Base-by-base conservation (phyloP, 441 rosid species). In the Omphalea diandra region DNA sequence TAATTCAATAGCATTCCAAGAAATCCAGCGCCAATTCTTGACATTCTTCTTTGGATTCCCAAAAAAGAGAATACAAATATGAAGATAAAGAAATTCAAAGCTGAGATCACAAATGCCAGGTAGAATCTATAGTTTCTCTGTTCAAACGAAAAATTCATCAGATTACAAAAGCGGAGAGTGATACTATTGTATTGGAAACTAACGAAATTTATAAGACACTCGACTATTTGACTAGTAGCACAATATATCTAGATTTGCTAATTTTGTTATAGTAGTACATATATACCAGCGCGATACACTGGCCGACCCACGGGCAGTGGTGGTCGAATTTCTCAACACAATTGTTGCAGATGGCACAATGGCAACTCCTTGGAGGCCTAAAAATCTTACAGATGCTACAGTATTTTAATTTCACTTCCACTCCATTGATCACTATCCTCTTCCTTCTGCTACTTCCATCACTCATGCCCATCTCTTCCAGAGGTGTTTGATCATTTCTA, bases 261-360 rank as follows among this genome's bases (percentile, higher is more conserved):
- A n/a, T n/a, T n/a, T n/a, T n/a, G n/a, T n/a, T n/a, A n/a, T n/a
- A n/a, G n/a, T n/a, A n/a, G n/a, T n/a, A n/a, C 47, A 43, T 14
- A 24, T 31, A 15, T 83, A 86, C 88, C 81, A 76, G 71, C 35
- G 83, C 88, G 67, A 86, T 70, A 72, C 88, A 84, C 63, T 84
- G 87, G n/a, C 87, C 88, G 4, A 83, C 69, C 90, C 88, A 86
- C 3, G 87, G 87, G 79, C 87, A 81, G 44, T 84, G 87, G 70
- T 86, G 90, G 68, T 86, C 90, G 29, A 80, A 84, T 62, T 78
- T 86, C 65, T 81, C 84, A 6, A 86, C 86, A 40, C 88, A 84
- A 27, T 81, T 84, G 82, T 83, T 70, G 35, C 88, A 87, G 7
- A 79, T 57, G 26, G 81, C 81, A 43, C 87, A 84, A 47, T 87